Evolutionary conservation across 768 basidiomycete genomes (phyloP), one percentile per base, ranked within the genome.

Genomic region (Auricularia heimuer): DNA sequence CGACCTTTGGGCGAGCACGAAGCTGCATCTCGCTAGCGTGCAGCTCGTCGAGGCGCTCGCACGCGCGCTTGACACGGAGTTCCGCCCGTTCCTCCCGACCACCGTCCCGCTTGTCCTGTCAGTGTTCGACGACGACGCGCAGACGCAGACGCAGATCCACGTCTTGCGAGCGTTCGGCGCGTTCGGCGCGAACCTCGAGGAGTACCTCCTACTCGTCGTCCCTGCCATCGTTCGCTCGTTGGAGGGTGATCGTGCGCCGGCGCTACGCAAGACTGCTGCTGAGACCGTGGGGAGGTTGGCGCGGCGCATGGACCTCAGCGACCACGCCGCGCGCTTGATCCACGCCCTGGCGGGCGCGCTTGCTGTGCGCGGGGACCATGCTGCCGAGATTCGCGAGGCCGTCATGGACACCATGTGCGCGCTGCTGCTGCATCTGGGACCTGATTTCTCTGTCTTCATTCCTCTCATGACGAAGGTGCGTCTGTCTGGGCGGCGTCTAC

Each of bases 361-460:
- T 64, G 86, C 87, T 47, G 80, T 79, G 37, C 79, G 82, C 1
- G 87, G 81, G 68, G 89, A 89, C 66, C 39, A 42, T 14, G 8
- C 39, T 8, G 39, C 8, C 39, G 95, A 98, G 65, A 77, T 98
- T 61, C 82, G 92, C 29, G 83, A 83, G 75, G 85, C 90, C 1
- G 91, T 95, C 10, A 89, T 98, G 86, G 94, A 98, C 67, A 92
- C 94, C 0, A 77, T 99, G 2, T 97, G 93, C 73, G 90, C 94
- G 1, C 80, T 98, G 47, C 87, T 98, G 45, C 81, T 93, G 39
- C 97, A 99, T 71, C 84, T 99, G 63, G 95, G 95, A 0, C 87
- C 94, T 0, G 95, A 98, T 73, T 99, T 95, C 69, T 94, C 96
- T 3, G 92, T 99, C 56, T 99, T 98, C 70, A 90, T 98, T 42